Evolutionary conservation across 148 eudicot genomes (phyloP), one percentile per base, ranked within the genome.

Genomic region (Heliosperma pusillum): DNA sequence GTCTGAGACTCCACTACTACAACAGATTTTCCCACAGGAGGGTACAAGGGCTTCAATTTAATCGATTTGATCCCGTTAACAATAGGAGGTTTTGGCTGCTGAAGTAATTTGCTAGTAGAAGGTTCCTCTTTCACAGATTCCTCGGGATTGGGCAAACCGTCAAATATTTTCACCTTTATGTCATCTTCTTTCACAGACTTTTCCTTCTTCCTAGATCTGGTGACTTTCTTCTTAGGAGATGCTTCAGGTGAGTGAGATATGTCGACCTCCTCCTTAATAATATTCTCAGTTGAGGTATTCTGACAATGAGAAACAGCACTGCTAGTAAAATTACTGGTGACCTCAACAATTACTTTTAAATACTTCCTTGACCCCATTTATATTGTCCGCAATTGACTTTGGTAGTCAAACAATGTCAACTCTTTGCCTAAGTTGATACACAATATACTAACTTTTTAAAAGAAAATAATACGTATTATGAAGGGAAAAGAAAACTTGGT

Each of bases 1-100:
- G 97, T 89, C 27, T 79, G 75, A 66, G 99, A 95, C 84, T 95
- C 99, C 73, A 95, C 99, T 76, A 95, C 91, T 70, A 95, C 77
- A 67, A 95, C 94, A 74, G 97, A 92, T 82, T 88, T 95, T 19
- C 87, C 87, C 29, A 63, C 77, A 29, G 99, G 92, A 73, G 99
- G 99, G 77, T 89, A 87, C 72, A 95, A 80, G 45, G 84, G 90
- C 59, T 70, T 82, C 45, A 83, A 70, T 70, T 70, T 72, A 50
- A 77, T 79, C 33, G 85, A 83, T 77, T 84, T 95, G 45, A 71
- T 71, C 24, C 80, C 85, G 60, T 74, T 77, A 78, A 52, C 81
- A 69, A 72, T 69, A 3, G 29, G 63, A 30, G 86, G 68, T 33
- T 40, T 71, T 65, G 81, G 73, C 63, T 82, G 80, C 73, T 53